Evolutionary conservation across 2,329 filamentous ascomycete species (phyloP), one percentile per base, ranked within the genome.

Genomic region (Ceratocystis albifundus): DNA sequence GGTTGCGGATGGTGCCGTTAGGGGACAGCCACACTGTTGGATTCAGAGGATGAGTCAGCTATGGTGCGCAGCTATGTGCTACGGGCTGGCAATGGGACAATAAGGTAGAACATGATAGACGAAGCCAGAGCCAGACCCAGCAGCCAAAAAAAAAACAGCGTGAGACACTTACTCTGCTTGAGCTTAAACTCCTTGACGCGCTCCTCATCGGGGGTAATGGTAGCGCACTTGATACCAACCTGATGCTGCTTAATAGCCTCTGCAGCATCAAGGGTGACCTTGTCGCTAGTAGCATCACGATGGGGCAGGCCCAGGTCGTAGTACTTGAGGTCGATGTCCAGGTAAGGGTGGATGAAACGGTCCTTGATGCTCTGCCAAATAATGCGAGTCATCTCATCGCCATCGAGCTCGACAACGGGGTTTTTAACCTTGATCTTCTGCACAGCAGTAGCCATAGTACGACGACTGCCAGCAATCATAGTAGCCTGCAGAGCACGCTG

Each of bases 281-380:
- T 84, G 78, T 97, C 94, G 76, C 95, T 86, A 76, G 94, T 97
- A 84, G 96, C 79, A 77, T 99, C 93, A 75, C 94, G 89, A 84
- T 96, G 96, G 76, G 90, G 86, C 70, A 97, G 85, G 69, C 94
- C 94, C 72, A 96, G 79, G 75, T 96, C 91, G 78, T 96, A 96
- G 84, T 96, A 96, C 83, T 99, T 97, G 74, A 99, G 86, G 78
- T 97, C 93, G 76, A 99, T 86, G 77, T 96, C 92, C 71, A 99
- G 88, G 80, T 94, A 96, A 66, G 92, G 92, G 79, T 88, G 83
- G 79, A 96, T 96, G 81, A 96, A 93, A 84, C 95, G 96, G 80
- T 97, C 89, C 84, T 96, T 96, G 84, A 99, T 99, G 77, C 89
- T 87, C 81, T 96, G 82, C 94, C 94, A 99, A 82, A 99, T 99